A percentile compares a stretch with the other conserved stretches of the same genome.
These are phyloP conservation scores for Apiospora phragmitis DNA, from an alignment of 2,329 filamentous ascomycete species.

Conservation along the genomic window DNA sequence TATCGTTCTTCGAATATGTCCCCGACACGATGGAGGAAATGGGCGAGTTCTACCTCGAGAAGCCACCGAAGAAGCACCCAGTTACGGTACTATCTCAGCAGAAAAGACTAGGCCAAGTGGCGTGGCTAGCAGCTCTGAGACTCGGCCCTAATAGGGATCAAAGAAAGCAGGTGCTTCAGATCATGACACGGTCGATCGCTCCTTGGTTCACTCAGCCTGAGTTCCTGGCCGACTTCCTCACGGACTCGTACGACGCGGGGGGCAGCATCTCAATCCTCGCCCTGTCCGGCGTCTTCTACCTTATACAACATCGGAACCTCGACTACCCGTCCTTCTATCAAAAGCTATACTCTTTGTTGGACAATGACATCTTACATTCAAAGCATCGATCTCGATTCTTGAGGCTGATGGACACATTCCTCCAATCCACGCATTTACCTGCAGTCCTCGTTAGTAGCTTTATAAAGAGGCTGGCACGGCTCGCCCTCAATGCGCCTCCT, in stretches of 20 bases:
- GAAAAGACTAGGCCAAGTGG: slow-evolving; percentile 79
- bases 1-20: slow-evolving; percentile 68
- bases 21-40: slow-evolving; percentile 68
- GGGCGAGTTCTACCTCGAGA: slow-evolving; percentile 65
- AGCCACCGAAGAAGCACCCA: slow-evolving; percentile 66
- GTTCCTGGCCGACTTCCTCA: slow-evolving; percentile 91
- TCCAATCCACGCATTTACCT: slow-evolving; percentile 88
- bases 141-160: slow-evolving; percentile 68
- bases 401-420: slow-evolving; percentile 85
- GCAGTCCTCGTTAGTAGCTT: slow-evolving; percentile 91
- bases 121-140: slow-evolving; percentile 79
- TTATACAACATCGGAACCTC: slow-evolving; percentile 90
- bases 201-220: slow-evolving; percentile 91
- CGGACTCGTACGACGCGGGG: slow-evolving; percentile 86
- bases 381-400: slow-evolving; percentile 94
- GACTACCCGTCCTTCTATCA: slow-evolving; percentile 94
- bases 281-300: slow-evolving; percentile 88
- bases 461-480: slow-evolving; percentile 84
- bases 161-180: slow-evolving; percentile 74
- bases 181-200: slow-evolving; percentile 75
- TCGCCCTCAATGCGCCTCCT: slow-evolving; percentile 86
- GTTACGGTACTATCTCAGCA: slow-evolving; percentile 68
- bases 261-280: slow-evolving; percentile 86
- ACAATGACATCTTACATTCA: slow-evolving; percentile 84
- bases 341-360: slow-evolving; percentile 91